Base-by-base conservation (phyloP, 2,329 filamentous ascomycete genomes). In the Thielaviopsis populi region DNA sequence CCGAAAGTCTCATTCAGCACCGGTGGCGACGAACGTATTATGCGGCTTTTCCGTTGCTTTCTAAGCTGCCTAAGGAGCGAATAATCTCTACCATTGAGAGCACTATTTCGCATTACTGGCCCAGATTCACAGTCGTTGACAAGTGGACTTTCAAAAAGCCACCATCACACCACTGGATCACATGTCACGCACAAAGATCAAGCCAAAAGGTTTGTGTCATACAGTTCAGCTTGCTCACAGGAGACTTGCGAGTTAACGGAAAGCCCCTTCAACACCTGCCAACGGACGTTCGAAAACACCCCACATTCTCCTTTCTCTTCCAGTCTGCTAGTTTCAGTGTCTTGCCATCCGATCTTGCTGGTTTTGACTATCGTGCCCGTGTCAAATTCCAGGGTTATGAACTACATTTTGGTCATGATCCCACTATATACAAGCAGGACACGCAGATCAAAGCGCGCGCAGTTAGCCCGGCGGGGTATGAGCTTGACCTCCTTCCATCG, bases 221-320 rank as follows among this genome's bases (percentile, higher is more conserved):
- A 5, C 33, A 37, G 30, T 78, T 78, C 67, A 81, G 82, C 66
- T 59, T 82, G 0, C 67, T 85, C 1, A 78, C 74, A 0, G 81
- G 78, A 0, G 73, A 78, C 27, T 70, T 86, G 0, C 72, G 83
- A 0, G 75, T 84, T 0, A 74, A 83, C 64, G 81, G 81, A 0
- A 50, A 71, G 0, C 80, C 79, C 0, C 67, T 83, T 0, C 69
- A 74, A 3, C 74, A 77, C 1, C 72, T 84, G 0, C 81, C 81
- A 0, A 2, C 11, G 0, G 66, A 74, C 0, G 84, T 80, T 59
- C 72, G 76, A 41, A 7, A 15, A 0, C 73, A 80, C 61, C 7
- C 68, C 0, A 70, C 70, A 0, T 84, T 80, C 66, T 13, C 0
- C 67, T 68, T 8, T 0, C 68, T 84, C 0, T 83, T 84, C 69